A percentile compares a stretch with the other conserved stretches of the same genome.
Conservation (phyloP, 192 early-diverging fungal species). For the Backusella tarrabulga region DNA sequence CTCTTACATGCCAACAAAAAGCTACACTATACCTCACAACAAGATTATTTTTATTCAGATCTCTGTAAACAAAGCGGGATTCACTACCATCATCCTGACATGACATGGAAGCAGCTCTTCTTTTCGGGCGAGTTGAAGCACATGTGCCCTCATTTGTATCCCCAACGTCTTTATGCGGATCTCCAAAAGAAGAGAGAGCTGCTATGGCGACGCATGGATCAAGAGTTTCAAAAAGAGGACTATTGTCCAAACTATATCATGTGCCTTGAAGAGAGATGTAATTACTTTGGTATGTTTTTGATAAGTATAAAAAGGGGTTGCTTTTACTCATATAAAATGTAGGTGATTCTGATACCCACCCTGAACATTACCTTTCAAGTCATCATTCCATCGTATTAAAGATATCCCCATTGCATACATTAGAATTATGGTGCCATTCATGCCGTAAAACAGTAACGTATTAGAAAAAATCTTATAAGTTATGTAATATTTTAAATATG, state of each 20-base stretch:
- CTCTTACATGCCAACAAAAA: background rate
- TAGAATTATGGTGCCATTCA: background rate
- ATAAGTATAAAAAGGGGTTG: background rate
- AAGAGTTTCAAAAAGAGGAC: background rate
- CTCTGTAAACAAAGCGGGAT: background rate
- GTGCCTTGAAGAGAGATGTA: background rate
- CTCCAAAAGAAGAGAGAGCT: background rate
- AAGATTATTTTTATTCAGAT: background rate
- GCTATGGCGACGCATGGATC: background rate
- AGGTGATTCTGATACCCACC: slow-evolving; percentile 3
- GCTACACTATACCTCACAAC: background rate
- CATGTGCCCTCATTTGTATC: background rate
- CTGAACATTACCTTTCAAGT: background rate
- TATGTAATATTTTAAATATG: background rate
- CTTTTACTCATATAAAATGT: background rate
- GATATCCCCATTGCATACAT: background rate
- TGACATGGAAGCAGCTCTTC: background rate
- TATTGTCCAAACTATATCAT: background rate
- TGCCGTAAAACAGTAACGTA: background rate
- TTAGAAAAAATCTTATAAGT: no score
- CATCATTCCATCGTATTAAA: background rate
- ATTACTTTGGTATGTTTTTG: background rate
- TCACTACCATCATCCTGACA: background rate
- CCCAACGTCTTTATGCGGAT: background rate
- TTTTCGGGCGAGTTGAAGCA: background rate